These are phyloP conservation scores for Penicillium flavigenum DNA, from an alignment of 495 filamentous ascomycete genomes.

Conservation along the genomic window DNA sequence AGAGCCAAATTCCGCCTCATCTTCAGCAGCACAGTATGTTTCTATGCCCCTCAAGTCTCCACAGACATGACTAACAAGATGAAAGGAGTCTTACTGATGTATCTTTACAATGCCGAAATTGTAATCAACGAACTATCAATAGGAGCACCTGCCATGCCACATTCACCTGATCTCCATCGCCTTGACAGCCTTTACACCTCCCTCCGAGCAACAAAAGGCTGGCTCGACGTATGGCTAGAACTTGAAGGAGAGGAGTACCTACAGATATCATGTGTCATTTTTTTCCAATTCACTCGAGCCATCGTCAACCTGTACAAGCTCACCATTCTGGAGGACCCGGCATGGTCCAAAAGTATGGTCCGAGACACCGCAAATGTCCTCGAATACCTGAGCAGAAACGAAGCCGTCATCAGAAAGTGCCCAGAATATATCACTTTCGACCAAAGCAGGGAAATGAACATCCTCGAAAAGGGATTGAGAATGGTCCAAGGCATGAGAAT, in stretches of 20 bases:
- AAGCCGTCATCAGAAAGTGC: slow-evolving; percentile 17
- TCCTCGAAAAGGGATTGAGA: slow-evolving; percentile 25
- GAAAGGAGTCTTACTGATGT: slow-evolving; percentile 38
- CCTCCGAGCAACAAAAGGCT: slow-evolving; percentile 40
- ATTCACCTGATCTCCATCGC: slow-evolving; percentile 28
- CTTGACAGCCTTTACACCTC: slow-evolving; percentile 36
- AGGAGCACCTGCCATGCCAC: slow-evolving; percentile 19
- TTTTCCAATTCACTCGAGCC: slow-evolving; percentile 43
- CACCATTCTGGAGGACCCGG: slow-evolving; percentile 37
- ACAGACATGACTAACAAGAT: not conserved
- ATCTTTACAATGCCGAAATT: slow-evolving; percentile 42
- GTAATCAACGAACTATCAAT: slow-evolving; percentile 45
- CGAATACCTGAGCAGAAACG: slow-evolving; percentile 23
- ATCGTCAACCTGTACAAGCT: slow-evolving; percentile 45
- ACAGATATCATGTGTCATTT: slow-evolving; percentile 37
- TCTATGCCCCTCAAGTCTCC: too few species aligned
- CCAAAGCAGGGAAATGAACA: slow-evolving; percentile 14
- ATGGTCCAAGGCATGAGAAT: slow-evolving; percentile 24
- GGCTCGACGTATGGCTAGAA: slow-evolving; percentile 36
- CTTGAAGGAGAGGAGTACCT: slow-evolving; percentile 33
- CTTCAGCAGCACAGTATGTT: slow-evolving; percentile 42
- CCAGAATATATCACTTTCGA: slow-evolving; percentile 3
- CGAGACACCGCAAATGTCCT: slow-evolving; percentile 32
- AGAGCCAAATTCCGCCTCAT: slow-evolving; percentile 32
- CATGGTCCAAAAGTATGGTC: slow-evolving; percentile 36